Base-by-base conservation (phyloP, 768 basidiomycete species). In the Amanita jacksonii region DNA sequence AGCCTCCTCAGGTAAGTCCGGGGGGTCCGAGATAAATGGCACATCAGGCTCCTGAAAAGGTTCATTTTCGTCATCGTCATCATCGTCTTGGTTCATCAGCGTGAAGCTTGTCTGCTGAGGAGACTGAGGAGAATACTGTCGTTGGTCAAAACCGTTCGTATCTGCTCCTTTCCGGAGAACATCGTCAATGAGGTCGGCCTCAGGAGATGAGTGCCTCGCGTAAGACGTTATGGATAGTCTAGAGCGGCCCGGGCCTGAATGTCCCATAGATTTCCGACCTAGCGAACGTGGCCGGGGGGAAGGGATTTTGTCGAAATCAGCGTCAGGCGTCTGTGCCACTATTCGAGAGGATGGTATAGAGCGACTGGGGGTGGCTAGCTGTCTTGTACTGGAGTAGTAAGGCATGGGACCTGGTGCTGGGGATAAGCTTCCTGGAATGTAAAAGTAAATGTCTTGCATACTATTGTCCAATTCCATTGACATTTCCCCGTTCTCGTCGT, bases 381-480 rank as follows among this genome's bases (percentile, higher is more conserved):
- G 56, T 37, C 66, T 62, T 36, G 66, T 52, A 46, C 67, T 71
- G 1, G 65, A 54, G 30, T 72, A 61, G 53, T 68, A 67, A 24
- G 61, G 62, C 43, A 68, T 55, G 19, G 68, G 74, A 47, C 64
- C 72, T 73, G 20, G 32, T 24, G 16, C 37, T 22, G 3, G 34
- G 12, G 2, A 24, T 38, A 25, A 46, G 33, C 13, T 31, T 10
- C 30, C 28, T 39, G 2, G 50, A 9, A 23, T 3, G 27, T 19
- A 24, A 28, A 40, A 19, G 43, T 4, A 13, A 67, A 35, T 35
- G 15, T 24, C 3, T 43, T 19, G 33, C 77, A 58, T 57, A 84
- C 84, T 82, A 50, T 85, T 79, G 23, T 73, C 78, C 30, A 88
- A 47, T 41, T 85, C 81, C 86, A 89, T 87, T 8, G 78, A 79